A percentile compares a stretch with the other conserved stretches of the same genome.
phyloP scores from a whole-genome alignment of 495 filamentous ascomycete species.

The Daldinia loculata region DNA sequence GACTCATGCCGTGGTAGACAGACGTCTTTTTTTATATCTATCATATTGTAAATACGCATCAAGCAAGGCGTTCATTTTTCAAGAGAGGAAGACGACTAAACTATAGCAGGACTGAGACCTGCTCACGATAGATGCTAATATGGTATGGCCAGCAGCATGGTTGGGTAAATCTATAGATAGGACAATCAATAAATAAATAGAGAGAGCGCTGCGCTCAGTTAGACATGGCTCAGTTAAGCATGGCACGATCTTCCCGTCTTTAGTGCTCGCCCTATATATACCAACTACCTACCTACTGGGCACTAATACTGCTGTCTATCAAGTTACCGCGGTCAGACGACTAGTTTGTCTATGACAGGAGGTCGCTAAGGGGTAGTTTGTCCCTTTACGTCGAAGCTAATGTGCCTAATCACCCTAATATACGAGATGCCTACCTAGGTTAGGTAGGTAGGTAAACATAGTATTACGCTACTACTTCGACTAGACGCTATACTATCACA shows the following conservation, averaged over 20 bases:
- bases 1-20: not conserved
- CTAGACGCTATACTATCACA: no score
- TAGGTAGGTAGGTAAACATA: no score
- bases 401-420: not conserved
- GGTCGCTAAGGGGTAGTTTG: not conserved
- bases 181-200: not conserved
- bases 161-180: not conserved
- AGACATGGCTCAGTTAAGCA: not conserved
- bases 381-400: not conserved
- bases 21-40: constrained; percentile 5
- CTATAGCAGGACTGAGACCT: not conserved
- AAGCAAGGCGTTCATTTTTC: constrained; percentile 16
- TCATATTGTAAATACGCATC: constrained; percentile 18
- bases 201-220: not conserved
- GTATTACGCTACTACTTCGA: no score
- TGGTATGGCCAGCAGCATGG: not conserved
- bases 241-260: not conserved
- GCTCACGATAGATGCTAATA: not conserved
- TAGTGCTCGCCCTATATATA: not conserved
- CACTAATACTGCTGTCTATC: not conserved
- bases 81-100: not conserved
- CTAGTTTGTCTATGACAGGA: not conserved
- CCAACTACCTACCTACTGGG: not conserved
- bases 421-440: no score
- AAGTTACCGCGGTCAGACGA: no score